Percentiles rank a stretch among this genome's conserved stretches.
phyloP scores from a whole-genome alignment of 352 stramenopile species.

The Pythium inflatum region DNA sequence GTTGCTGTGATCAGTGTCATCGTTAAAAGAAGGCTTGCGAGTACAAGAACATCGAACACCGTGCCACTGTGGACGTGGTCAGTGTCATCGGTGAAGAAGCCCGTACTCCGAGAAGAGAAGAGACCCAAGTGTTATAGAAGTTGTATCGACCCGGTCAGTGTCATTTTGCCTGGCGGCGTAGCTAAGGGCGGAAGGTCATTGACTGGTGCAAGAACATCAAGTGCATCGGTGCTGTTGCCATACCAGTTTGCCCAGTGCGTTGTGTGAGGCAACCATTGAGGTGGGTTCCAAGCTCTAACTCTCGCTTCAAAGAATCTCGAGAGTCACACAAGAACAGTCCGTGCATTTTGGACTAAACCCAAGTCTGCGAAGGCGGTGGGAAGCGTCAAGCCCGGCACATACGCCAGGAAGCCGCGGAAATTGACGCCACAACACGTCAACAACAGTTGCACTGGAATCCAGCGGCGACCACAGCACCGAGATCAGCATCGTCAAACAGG shows the following conservation, averaged over 20 bases:
- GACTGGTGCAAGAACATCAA: neutral
- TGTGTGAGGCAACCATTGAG: neutral
- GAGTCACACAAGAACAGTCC: neutral
- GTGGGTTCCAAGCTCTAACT: constrained; percentile 8
- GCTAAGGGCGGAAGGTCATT: neutral
- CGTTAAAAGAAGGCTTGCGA: neutral
- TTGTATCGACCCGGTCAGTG: neutral
- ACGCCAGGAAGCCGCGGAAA: neutral
- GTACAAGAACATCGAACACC: too few relatives aligned
- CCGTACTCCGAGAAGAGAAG: too few relatives aligned
- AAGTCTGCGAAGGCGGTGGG: constrained; percentile 2
- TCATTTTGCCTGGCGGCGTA: neutral
- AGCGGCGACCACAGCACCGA: too few relatives aligned
- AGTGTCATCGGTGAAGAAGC: too few relatives aligned
- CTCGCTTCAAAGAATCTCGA: constrained; percentile 2
- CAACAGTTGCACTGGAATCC: too few relatives aligned
- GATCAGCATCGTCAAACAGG: too few relatives aligned
- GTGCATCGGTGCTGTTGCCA: neutral
- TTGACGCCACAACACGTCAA: constrained; percentile 6
- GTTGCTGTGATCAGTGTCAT: neutral
- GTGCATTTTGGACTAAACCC: neutral
- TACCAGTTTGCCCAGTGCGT: neutral
- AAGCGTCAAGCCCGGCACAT: neutral
- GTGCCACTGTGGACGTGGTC: neutral
- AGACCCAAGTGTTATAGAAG: too few relatives aligned